Percentiles rank a stretch among this genome's conserved stretches.
Conservation (phyloP, 2,329 filamentous ascomycete genomes). For the Paecilomyces sp. region DNA sequence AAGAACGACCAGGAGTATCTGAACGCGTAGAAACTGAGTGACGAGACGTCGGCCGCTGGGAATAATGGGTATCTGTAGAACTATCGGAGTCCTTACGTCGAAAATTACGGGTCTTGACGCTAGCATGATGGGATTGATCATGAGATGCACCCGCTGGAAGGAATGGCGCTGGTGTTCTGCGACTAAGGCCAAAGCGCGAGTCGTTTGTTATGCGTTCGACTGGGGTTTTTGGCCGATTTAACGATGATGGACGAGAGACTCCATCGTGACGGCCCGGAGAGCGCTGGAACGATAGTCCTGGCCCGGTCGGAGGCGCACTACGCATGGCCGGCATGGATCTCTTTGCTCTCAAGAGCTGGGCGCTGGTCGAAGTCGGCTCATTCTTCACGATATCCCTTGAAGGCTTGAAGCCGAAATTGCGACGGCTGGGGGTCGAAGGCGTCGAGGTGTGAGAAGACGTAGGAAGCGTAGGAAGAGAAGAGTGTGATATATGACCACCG, state of each 20-base stretch:
- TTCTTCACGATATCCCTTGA: slow-evolving; percentile 29
- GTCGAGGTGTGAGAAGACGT: slow-evolving; percentile 52
- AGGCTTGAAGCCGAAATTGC: slow-evolving; percentile 44
- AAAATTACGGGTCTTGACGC: slow-evolving; percentile 63
- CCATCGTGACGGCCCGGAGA: slow-evolving; percentile 32
- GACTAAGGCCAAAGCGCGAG: slow-evolving; percentile 32
- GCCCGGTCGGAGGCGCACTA: slow-evolving; percentile 29
- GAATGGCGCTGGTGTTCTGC: slow-evolving; percentile 65
- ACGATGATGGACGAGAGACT: slow-evolving; percentile 20
- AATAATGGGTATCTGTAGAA: slow-evolving; percentile 41
- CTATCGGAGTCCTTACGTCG: slow-evolving; percentile 79
- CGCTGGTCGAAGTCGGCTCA: slow-evolving; percentile 46
- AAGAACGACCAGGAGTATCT: slow-evolving; percentile 42
- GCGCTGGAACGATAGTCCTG: slow-evolving; percentile 25
- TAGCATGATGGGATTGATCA: slow-evolving; percentile 70
- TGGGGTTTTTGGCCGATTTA: slow-evolving; percentile 61
- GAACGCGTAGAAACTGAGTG: slow-evolving; percentile 35
- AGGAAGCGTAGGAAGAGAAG: slow-evolving; percentile 58
- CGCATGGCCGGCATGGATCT: slow-evolving; percentile 54
- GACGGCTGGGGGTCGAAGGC: slow-evolving; percentile 55
- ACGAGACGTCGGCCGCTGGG: slow-evolving; percentile 34
- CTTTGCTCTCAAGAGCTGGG: slow-evolving; percentile 52
- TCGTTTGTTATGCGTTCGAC: slow-evolving; percentile 49
- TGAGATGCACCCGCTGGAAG: slow-evolving; percentile 68
- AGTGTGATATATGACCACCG: slow-evolving; percentile 59